A percentile compares a stretch with the other conserved stretches of the same genome.
phyloP scores from a whole-genome alignment of 2,329 filamentous ascomycete species.

The Fusarium napiforme region DNA sequence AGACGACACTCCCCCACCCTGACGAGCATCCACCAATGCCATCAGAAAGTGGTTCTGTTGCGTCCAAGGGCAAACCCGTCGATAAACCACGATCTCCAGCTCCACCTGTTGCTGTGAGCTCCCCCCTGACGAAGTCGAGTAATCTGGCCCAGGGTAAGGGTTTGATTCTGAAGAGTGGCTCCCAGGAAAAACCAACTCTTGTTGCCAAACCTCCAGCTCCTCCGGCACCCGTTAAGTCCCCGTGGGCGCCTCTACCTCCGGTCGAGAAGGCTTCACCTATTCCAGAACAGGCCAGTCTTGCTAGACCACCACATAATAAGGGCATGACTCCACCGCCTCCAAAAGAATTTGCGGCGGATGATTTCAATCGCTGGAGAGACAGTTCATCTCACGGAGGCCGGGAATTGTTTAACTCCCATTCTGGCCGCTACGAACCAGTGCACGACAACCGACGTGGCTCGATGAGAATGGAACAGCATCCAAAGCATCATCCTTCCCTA shows the following conservation, averaged over 20 bases:
- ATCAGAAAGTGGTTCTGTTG: conserved; percentile 43
- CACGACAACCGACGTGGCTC: conserved; percentile 76
- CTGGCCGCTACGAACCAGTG: conserved; percentile 91
- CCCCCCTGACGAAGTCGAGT: conserved; percentile 57
- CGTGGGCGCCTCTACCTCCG: conserved; percentile 88
- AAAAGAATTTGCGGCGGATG: conserved; percentile 92
- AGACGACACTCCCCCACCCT: conserved; percentile 75
- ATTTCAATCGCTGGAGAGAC: conserved; percentile 91
- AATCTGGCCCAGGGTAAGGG: conserved; percentile 67
- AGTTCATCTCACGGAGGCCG: conserved; percentile 69
- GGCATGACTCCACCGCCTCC: conserved; percentile 59
- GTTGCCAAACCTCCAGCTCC: conserved; percentile 76
- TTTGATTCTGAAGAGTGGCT: conserved; percentile 71
- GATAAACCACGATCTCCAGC: conserved; percentile 61
- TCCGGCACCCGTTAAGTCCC: conserved; percentile 82
- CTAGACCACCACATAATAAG: conserved; percentile 65
- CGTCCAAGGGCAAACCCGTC: conserved; percentile 34
- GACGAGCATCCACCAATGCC: conserved; percentile 59
- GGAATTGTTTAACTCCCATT: conserved; percentile 95
- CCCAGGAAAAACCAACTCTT: conserved; percentile 76
- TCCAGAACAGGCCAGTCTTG: conserved; percentile 61
- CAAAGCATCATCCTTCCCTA: conserved; percentile 76
- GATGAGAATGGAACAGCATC: conserved; percentile 72
- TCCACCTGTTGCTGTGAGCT: conserved; percentile 49
- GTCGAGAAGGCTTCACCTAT: conserved; percentile 83